Evolutionary conservation across 2,329 filamentous ascomycete genomes (phyloP).

Genomic region (Incumbomyces delicatus): DNA sequence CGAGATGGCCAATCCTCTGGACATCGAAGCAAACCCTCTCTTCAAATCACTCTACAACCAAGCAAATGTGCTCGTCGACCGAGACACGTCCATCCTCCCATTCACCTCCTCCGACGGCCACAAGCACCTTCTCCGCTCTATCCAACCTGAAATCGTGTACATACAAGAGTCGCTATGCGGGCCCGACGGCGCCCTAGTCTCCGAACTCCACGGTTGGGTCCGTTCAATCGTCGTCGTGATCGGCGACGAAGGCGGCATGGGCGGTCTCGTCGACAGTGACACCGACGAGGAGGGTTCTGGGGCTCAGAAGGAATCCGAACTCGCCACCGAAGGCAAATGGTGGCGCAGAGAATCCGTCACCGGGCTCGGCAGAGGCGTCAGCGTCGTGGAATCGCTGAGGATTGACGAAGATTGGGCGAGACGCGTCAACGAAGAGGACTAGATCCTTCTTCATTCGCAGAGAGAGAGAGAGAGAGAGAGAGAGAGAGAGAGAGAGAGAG

Average conservation of each 20-base stretch:
- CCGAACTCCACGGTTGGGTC: conserved; percentile 55
- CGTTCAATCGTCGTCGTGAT: conserved; percentile 53
- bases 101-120: conserved; percentile 78
- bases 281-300: conserved; percentile 48
- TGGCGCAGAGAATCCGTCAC: conserved; percentile 74
- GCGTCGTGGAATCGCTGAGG: conserved; percentile 73
- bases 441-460: too few species aligned
- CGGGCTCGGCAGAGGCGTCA: conserved; percentile 74
- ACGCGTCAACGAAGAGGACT: conserved; percentile 57
- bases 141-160: conserved; percentile 78
- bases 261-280: conserved; percentile 74
- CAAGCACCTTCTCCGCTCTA: conserved; percentile 74
- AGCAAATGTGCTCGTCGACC: conserved; percentile 68
- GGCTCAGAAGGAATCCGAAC: conserved; percentile 27
- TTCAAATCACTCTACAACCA: conserved; percentile 76
- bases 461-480: too few species aligned
- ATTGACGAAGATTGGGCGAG: conserved; percentile 81
- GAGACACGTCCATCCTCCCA: conserved; percentile 76
- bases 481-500: too few species aligned
- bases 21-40: conserved; percentile 44
- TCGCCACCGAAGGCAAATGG: conserved; percentile 39
- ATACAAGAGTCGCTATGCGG: conserved; percentile 77
- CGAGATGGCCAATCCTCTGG: conserved; percentile 17
- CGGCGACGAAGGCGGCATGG: conserved; percentile 49
- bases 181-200: conserved; percentile 60